phyloP scores from a whole-genome alignment of 768 basidiomycete genomes.

The Galerina marginata region DNA sequence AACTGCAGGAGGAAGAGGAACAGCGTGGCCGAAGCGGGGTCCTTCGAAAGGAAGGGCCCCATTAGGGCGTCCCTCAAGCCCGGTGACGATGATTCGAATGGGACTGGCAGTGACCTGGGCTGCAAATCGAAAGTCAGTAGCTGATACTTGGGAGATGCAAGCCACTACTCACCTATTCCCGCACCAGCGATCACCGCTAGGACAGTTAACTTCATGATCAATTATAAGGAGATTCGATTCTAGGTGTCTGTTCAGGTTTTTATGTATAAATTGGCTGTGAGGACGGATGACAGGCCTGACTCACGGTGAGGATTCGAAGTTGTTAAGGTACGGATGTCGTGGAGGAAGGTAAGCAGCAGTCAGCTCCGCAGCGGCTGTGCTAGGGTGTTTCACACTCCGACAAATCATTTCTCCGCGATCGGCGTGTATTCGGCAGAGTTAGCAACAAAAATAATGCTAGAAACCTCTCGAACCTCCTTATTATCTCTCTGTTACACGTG shows the following conservation, averaged over 20 bases:
- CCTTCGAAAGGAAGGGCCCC: slow-evolving; percentile 11
- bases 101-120: slow-evolving; percentile 54
- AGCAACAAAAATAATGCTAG: too few relatives aligned
- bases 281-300: neutral
- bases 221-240: neutral
- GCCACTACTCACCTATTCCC: slow-evolving; percentile 36
- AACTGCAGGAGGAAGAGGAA: slow-evolving; percentile 8
- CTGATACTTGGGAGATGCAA: neutral
- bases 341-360: slow-evolving; percentile 11
- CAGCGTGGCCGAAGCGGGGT: slow-evolving; percentile 30
- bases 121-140: slow-evolving; percentile 13
- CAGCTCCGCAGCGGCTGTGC: slow-evolving; percentile 1
- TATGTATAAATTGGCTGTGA: neutral
- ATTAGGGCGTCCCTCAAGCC: slow-evolving; percentile 14
- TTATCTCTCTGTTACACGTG: too few relatives aligned
- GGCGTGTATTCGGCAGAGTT: too few relatives aligned
- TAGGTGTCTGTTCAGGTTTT: neutral
- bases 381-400: slow-evolving; percentile 10
- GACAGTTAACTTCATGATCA: slow-evolving; percentile 42
- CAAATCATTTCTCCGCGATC: neutral
- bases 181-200: slow-evolving; percentile 43
- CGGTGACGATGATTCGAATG: slow-evolving; percentile 48
- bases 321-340: slow-evolving; percentile 8
- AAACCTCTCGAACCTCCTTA: too few relatives aligned
- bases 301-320: slow-evolving; percentile 3